Evolutionary conservation across 2,329 filamentous ascomycete genomes (phyloP), one percentile per base, ranked within the genome.

Genomic region (Lizonia empirigonia): DNA sequence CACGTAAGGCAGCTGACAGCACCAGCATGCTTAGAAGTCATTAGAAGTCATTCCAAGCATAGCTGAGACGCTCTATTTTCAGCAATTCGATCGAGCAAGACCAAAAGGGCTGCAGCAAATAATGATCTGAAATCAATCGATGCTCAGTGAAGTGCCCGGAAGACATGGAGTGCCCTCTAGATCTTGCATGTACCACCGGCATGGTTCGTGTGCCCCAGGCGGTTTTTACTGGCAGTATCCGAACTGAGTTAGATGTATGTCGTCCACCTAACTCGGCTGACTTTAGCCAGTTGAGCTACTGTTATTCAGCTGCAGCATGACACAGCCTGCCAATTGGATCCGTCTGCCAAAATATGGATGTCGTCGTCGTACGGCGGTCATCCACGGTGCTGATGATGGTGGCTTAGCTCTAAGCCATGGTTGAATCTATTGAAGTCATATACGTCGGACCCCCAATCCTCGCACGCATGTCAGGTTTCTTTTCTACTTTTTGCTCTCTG

Each of bases 281-380:
- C 23, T 35, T 19, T 32, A 38, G 22, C 30, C 38, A 42, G 33
- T 47, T 30, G 26, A 47, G 44, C 38, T 38, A 47, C 27, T 39
- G 42, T 47, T 23, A 18, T 47, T 19, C 44, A 42, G 38, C 38
- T 44, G 49, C 49, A 38, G 32, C 22, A 44, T 42, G 18, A 37
- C n/a, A n/a, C 19, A 35, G 37, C 42, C 30, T 42, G 23, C 49
- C 49, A 47, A 52, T 52, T 37, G 37, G 49, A 47, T 34, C 16
- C 23, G 20, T 12, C 7, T 20, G 18, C 33, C 27, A 37, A 3
- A 13, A 23, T 20, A 19, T 47, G 24, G 18, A 27, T 46, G 41
- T 46, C 38, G 49, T 42, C 37, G 42, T 47, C 22, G 42, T 30
- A 42, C 42, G 47, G 27, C 42, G 42, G 49, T 52, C 49, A 52